Conservation (phyloP, 75 land plant genomes). For the Ceratopteris richardii region DNA sequence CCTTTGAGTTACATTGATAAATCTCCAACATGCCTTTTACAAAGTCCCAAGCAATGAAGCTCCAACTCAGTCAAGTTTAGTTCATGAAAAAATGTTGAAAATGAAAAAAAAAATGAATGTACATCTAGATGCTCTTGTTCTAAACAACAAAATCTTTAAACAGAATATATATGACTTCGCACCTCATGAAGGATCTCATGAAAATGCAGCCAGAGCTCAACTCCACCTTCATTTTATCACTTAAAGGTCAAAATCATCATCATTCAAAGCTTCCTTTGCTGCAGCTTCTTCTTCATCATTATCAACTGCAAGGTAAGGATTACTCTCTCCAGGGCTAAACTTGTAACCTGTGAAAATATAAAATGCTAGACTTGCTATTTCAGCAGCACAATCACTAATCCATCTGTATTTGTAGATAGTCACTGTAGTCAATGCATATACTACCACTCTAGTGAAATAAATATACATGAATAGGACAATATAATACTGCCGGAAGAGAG, state of each 20-base stretch:
- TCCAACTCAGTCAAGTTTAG: too few species aligned
- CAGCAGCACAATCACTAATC: conserved; percentile 55
- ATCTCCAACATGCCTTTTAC: too few species aligned
- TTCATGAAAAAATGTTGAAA: too few species aligned
- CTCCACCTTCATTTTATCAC: too few species aligned
- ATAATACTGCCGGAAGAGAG: conserved; percentile 71
- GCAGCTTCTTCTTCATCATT: conserved; percentile 68
- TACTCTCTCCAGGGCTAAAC: conserved; percentile 59
- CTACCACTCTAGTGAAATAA: conserved; percentile 72
- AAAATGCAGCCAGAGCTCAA: too few species aligned
- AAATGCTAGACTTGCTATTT: conserved; percentile 60
- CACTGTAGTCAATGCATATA: conserved; percentile 57
- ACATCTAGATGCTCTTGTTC: too few species aligned
- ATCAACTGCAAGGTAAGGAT: conserved; percentile 66
- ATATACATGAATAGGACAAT: conserved; percentile 67
- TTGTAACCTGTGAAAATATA: conserved; percentile 61
- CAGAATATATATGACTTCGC: too few species aligned
- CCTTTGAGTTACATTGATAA: too few species aligned
- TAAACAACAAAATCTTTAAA: too few species aligned
- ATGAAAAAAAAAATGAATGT: too few species aligned
- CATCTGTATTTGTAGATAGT: conserved; percentile 58
- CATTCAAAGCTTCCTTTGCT: conserved; percentile 47
- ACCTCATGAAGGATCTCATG: too few species aligned
- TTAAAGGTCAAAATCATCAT: conserved; percentile 57
- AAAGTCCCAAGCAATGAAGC: too few species aligned